phyloP scores from a whole-genome alignment of 352 stramenopile genomes.

The Pythium scleroteichum region DNA sequence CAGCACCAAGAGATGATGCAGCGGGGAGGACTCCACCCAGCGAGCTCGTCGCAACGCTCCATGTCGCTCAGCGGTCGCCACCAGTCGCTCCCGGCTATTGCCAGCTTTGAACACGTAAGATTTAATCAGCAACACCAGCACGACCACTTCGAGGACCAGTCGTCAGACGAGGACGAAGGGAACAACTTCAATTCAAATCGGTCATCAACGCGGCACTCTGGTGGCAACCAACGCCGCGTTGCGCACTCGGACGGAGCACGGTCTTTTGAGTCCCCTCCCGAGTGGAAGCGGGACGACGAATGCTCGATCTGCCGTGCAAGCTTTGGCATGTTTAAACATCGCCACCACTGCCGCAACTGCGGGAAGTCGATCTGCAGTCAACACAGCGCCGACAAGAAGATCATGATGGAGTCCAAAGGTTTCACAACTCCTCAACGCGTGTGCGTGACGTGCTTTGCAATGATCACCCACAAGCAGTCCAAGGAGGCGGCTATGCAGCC shows the following conservation, averaged over 20 bases:
- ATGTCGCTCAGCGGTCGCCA: slow-evolving; percentile 34
- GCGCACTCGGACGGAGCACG: background rate
- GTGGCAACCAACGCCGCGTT: background rate
- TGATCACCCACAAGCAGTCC: slow-evolving; percentile 54
- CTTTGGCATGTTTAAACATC: slow-evolving; percentile 87
- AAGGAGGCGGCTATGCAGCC: slow-evolving; percentile 34
- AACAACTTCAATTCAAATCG: slow-evolving; percentile 8
- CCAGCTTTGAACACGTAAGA: slow-evolving; percentile 45
- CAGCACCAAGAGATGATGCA: slow-evolving; percentile 31
- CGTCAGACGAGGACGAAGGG: slow-evolving; percentile 30
- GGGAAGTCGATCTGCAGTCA: slow-evolving; percentile 82
- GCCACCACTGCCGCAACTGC: slow-evolving; percentile 84
- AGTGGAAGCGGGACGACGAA: slow-evolving; percentile 77
- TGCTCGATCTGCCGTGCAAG: slow-evolving; percentile 75
- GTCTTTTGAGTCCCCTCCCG: slow-evolving; percentile 52
- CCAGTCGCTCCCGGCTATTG: slow-evolving; percentile 58
- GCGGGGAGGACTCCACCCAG: background rate
- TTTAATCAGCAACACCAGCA: slow-evolving; percentile 7
- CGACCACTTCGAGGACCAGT: slow-evolving; percentile 18
- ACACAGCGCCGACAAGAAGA: slow-evolving; percentile 82
- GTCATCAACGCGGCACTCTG: background rate
- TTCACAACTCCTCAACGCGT: slow-evolving; percentile 80
- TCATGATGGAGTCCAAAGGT: slow-evolving; percentile 63
- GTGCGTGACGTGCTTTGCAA: slow-evolving; percentile 74
- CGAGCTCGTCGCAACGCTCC: slow-evolving; percentile 7